Evolutionary conservation across 768 basidiomycete genomes (phyloP), one percentile per base, ranked within the genome.

Genomic region (Tricholoma bakamatsutake): DNA sequence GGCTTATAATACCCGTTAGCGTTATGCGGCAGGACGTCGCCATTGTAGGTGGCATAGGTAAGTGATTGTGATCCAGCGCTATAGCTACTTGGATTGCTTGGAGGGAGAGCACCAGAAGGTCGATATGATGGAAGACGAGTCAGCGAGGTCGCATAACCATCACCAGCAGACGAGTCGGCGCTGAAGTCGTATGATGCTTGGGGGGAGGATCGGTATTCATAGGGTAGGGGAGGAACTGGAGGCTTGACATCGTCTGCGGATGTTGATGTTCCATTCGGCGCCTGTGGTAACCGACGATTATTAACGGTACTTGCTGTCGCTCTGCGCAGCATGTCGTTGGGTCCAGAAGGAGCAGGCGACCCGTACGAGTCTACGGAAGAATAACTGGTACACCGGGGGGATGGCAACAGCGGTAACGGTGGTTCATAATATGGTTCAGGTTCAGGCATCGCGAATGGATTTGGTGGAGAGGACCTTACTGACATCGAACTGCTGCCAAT

Each of bases 401-500:
- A 58, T 30, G 39, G 39, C 27, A 43, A 37, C 30, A 30, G 27
- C 6, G 53, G 27, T 18, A 31, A 30, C 9, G 59, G 58, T 39
- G 64, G 60, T 17, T 73, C 69, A 52, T 69, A 59, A 63, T 73
- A 76, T 4, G 67, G 68, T 33, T 77, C 73, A 1, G 79, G 73
- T 58, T 76, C 76, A 2, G 77, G 76, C 73, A 78, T 78, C 10
- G 64, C n/a, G 31, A 69, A 62, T 15, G 68, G 37, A 5, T 55
- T 58, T 11, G 62, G 62, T 28, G 69, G 59, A 8, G 67, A 64
- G 21, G 64, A 53, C 5, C 63, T 61, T 12, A 67, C 61, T 17
- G 71, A 66, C n/a, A 74, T 67, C 30, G 58, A 52, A 27, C 65
- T 71, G 5, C 27, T 46, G 43, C 11, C 28, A 28, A 15, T 31